phyloP scores from a whole-genome alignment of 805 yeast species.

The Candida namnaoensis region DNA sequence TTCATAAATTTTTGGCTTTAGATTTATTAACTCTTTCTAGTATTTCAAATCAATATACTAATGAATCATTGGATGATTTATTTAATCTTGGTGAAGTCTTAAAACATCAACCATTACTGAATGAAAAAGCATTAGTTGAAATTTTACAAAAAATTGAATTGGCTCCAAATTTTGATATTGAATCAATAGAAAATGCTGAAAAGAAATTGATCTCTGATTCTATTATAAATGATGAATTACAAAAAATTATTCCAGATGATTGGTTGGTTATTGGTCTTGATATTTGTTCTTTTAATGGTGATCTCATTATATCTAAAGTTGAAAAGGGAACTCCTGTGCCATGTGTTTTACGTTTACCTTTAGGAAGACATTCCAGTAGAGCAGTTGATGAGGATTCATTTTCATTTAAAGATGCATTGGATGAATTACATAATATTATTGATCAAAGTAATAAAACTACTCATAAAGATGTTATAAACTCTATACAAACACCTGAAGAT shows the following conservation, averaged over 20 bases:
- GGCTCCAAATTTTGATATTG: conserved; percentile 10
- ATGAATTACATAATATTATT: conserved; percentile 44
- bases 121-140: conserved; percentile 16
- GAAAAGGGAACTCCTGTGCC: conserved; percentile 26
- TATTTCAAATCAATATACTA: conserved; percentile 10
- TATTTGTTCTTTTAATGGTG: conserved; percentile 46
- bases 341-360: conserved; percentile 48
- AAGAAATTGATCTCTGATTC: conserved; percentile 9
- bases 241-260: conserved; percentile 27
- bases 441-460: conserved; percentile 55
- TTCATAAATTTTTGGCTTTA: conserved; percentile 13
- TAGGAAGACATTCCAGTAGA: conserved; percentile 38
- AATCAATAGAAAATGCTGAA: conserved; percentile 5
- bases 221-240: conserved; percentile 4
- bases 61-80: conserved; percentile 13
- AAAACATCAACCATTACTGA: conserved; percentile 16
- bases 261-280: conserved; percentile 62
- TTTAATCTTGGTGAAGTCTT: conserved; percentile 16
- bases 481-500: conserved; percentile 47
- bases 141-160: conserved; percentile 3
- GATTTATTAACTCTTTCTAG: conserved; percentile 17
- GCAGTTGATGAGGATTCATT: conserved; percentile 33
- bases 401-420: conserved; percentile 35
- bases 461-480: conserved; percentile 38
- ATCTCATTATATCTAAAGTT: conserved; percentile 43